A percentile compares a stretch with the other conserved stretches of the same genome.
phyloP scores from a whole-genome alignment of 306 rosid genomes.

The Castanea mollissima region DNA sequence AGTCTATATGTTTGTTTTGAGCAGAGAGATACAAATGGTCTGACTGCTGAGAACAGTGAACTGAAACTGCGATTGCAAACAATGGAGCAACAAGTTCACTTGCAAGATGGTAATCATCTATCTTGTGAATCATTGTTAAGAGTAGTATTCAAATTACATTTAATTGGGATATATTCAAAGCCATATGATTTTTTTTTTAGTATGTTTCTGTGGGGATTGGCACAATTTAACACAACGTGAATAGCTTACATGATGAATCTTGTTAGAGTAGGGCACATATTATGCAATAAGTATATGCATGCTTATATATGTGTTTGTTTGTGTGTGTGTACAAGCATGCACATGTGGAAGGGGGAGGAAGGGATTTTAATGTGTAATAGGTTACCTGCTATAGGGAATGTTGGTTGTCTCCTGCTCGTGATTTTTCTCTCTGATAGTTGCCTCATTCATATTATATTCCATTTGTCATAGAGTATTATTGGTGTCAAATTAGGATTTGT shows the following conservation, averaged over 20 bases:
- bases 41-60: conserved; percentile 86
- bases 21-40: conserved; percentile 90
- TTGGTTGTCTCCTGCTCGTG: not conserved
- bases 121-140: not conserved
- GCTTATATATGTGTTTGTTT: too few relatives aligned
- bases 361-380: too few relatives aligned
- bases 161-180: not conserved
- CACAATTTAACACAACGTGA: not conserved
- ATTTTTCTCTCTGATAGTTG: not conserved
- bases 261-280: not conserved
- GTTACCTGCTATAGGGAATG: not conserved
- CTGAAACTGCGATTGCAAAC: conserved; percentile 92
- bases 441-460: not conserved
- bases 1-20: not conserved
- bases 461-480: not conserved
- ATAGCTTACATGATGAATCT: not conserved
- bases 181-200: not conserved
- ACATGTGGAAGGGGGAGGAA: too few relatives aligned
- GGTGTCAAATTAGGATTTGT: too few relatives aligned
- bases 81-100: conserved; percentile 96
- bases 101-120: conserved; percentile 79
- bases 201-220: not conserved
- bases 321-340: too few relatives aligned
- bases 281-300: not conserved
- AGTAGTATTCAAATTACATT: not conserved